Base-by-base conservation (phyloP, 495 filamentous ascomycete species). In the Annulohypoxylon stygium region DNA sequence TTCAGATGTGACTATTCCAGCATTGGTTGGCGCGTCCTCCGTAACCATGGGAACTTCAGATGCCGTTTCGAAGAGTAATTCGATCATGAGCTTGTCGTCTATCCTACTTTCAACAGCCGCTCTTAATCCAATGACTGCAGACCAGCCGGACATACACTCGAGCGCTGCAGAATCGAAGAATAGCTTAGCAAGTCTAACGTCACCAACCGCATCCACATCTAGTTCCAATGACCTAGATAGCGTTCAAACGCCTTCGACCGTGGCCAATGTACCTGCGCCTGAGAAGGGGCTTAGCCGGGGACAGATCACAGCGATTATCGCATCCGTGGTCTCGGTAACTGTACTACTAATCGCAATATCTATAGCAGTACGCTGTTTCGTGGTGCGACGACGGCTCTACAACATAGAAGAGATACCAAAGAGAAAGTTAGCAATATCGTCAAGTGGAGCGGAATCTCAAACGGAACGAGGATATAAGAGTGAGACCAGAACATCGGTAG, bases 331-430 rank as follows among this genome's bases (percentile, higher is more conserved):
- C 1, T 43, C 61, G 3, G 53, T 48, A 11, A 36, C 34, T 2
- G 25, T 37, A 1, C 61, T 62, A 23, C 18, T 74, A 26, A 36
- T 66, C 48, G 48, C 11, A 4, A 1, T 67, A 8, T 26, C 30
- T 8, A 34, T 74, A 54, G 39, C 48, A 37, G n/a, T 66, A 20
- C 66, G 66, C n/a, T 74, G 57, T 23, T 69, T 36, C n/a, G 25
- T 69, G 30, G 25, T 62, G 51, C 54, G 66, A 25, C 60, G 57
- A 26, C 54, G 50, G 48, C 36, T 16, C 16, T 37, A 41, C 37
- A 7, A 41, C 8, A 54, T 63, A n/a, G 54, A 73, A 43, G 61
- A 69, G 20, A 11, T 54, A 12, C 61, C 39, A 39, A 66, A 74
- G 20, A 43, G 55, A 18, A 37, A 66, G 0, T 53, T 48, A 18